phyloP scores from a whole-genome alignment of 2,329 filamentous ascomycete genomes.

The Aphanocladium album region DNA sequence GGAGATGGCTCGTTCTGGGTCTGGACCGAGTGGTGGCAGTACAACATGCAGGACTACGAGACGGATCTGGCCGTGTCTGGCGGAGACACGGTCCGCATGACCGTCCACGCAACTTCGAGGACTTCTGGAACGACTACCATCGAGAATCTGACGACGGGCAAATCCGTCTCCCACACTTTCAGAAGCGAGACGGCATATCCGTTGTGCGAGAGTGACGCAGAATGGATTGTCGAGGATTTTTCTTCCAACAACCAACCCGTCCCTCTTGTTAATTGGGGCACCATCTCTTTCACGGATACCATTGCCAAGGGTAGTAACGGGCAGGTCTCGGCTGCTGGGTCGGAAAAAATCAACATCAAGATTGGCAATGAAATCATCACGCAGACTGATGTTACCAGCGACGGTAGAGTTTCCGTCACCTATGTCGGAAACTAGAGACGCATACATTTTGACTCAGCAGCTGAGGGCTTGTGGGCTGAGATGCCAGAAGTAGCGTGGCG shows the following conservation, averaged over 20 bases:
- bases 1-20: slow-evolving; percentile 29
- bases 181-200: slow-evolving; percentile 27
- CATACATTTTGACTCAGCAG: too few species aligned
- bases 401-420: background rate
- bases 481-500: too few species aligned
- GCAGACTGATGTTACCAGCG: background rate
- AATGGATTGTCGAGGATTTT: background rate
- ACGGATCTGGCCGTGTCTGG: slow-evolving; percentile 17
- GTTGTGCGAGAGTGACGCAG: background rate
- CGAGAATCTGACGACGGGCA: slow-evolving; percentile 45
- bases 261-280: background rate
- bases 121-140: slow-evolving; percentile 17
- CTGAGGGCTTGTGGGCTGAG: too few species aligned
- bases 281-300: background rate
- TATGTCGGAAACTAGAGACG: background rate
- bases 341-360: background rate
- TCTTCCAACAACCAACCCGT: background rate
- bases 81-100: slow-evolving; percentile 21
- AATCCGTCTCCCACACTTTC: slow-evolving; percentile 46
- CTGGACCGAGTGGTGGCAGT: slow-evolving; percentile 39
- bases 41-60: slow-evolving; percentile 31
- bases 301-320: background rate
- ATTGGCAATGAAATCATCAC: background rate
- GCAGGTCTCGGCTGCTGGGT: background rate
- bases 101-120: slow-evolving; percentile 18